Evolutionary conservation across 2,329 filamentous ascomycete genomes (phyloP), one percentile per base, ranked within the genome.

Genomic region (Colletotrichum horii): DNA sequence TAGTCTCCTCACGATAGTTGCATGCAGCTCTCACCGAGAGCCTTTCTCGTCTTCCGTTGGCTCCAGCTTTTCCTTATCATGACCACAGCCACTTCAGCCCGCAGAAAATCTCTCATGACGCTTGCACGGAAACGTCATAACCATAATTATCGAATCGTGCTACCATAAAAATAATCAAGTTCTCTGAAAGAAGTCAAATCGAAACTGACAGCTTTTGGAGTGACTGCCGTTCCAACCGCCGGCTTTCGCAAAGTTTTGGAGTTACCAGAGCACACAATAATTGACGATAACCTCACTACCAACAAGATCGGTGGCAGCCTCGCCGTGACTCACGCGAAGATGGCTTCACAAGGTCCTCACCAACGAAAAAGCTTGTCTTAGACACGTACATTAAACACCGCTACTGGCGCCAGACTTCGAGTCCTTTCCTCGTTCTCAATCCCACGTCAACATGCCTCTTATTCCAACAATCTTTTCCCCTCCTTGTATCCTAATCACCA

Each of bases 21-120:
- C n/a, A 85, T 72, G 83, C 84, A 85, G 64, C 85, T 85, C 28
- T 85, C 83, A 1, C 82, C 83, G 11, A 85, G 74, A 4, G 85
- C 83, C 72, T 85, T 86, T n/a, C 78, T 76, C 78, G 85, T 86
- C 76, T 84, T 85, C 36, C 80, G 77, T 75, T 84, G 81, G 28
- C 79, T 78, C 84, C 84, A 86, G 5, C 83, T 83, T 67, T 82
- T 83, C 58, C 82, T 81, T 8, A 82, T 82, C 84, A 85, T 85
- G 0, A 83, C 82, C n/a, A 83, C 48, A 86, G 74, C 43, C 43
- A 52, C 43, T 22, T 52, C 43, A 52, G 43, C n/a, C n/a, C 43
- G 2, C n/a, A 52, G n/a, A 14, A 22, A 9, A 52, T 14, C 43
- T 52, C 11, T 32, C 30, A 32, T 12, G 30, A 32, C 30, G 11